phyloP scores from a whole-genome alignment of 352 stramenopile genomes.

The Phytophthora cajani region DNA sequence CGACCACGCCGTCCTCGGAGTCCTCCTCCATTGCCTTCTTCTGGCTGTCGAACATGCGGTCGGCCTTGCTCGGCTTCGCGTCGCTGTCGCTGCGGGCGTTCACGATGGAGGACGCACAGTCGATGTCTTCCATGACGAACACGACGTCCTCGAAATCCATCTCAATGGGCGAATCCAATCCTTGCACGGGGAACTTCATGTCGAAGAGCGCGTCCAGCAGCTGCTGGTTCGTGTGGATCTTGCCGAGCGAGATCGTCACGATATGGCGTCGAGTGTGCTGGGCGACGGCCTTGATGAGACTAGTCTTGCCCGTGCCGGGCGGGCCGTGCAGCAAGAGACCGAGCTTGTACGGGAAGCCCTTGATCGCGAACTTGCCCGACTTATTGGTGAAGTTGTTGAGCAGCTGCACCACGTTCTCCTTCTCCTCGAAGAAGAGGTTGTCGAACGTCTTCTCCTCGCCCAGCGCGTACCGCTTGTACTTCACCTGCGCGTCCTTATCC shows the following conservation, averaged over 20 bases:
- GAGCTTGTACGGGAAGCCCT: slow-evolving; percentile 89
- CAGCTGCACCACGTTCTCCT: slow-evolving; percentile 66
- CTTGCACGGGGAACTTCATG: slow-evolving; percentile 57
- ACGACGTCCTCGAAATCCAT: slow-evolving; percentile 81
- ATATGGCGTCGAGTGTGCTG: slow-evolving; percentile 74
- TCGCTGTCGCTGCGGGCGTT: slow-evolving; percentile 14
- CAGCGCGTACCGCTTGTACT: slow-evolving; percentile 80
- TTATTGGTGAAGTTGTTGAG: slow-evolving; percentile 71
- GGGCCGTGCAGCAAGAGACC: slow-evolving; percentile 83
- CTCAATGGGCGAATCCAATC: slow-evolving; percentile 62
- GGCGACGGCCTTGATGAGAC: slow-evolving; percentile 85
- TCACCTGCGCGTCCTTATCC: slow-evolving; percentile 23
- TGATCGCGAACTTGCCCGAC: slow-evolving; percentile 84
- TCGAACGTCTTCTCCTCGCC: slow-evolving; percentile 89
- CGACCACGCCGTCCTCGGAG: slow-evolving; percentile 28
- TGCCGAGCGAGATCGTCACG: slow-evolving; percentile 61
- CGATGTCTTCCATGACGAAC: slow-evolving; percentile 91
- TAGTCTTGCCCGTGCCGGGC: slow-evolving; percentile 89
- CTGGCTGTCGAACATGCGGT: slow-evolving; percentile 30
- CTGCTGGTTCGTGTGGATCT: slow-evolving; percentile 85
- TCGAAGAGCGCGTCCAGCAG: slow-evolving; percentile 86
- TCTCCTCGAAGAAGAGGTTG: slow-evolving; percentile 88
- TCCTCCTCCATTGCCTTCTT: slow-evolving; percentile 33
- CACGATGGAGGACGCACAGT: slow-evolving; percentile 81
- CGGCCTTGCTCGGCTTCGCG: slow-evolving; percentile 24